Base-by-base conservation (phyloP, 2,329 filamentous ascomycete species). In the Westerdykella sp. region DNA sequence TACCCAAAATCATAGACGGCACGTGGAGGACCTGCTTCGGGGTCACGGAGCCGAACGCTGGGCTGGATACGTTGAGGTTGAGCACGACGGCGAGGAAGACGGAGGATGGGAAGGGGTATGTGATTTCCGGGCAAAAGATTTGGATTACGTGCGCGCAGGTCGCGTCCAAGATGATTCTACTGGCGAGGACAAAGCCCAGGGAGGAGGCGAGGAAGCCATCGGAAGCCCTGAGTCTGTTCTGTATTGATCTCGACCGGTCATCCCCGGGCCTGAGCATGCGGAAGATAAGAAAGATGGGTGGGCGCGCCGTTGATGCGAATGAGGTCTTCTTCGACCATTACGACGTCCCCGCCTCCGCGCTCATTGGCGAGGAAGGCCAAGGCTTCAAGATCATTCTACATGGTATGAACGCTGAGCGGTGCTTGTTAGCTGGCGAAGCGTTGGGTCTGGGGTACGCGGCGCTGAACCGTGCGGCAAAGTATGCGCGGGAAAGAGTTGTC, bases 121-220 rank as follows among this genome's bases (percentile, higher is more conserved):
- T 69, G 1, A 74, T 94, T 10, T 79, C 79, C 0, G 87, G 87
- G 0, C 85, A 91, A 61, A 94, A 94, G 69, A 90, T 91, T 46
- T 94, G 87, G 87, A 94, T 93, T 42, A 87, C 86, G 0, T 90
- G 81, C 41, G 87, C 87, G 0, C 86, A 94, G 61, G 84, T 91
- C 0, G 87, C 87, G 0, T 75, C 76, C 4, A 87, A 87, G 56
- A 94, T 94, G 87, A 82, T 94, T 4, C 73, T 94, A 0, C 75
- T 95, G 0, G 86, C 86, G 0, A 78, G 87, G 1, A 94, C 87
- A 0, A 87, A 81, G 0, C 77, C 84, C 0, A 53, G 83, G 0
- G 82, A 87, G 40, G 73, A 86, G 46, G 79, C 81, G 0, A 70
- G 72, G 46, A 88, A 83, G 58, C 78, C 83, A 0, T 85, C 79